Conservation (phyloP, 2,329 filamentous ascomycete genomes). For the Ceratocystis cacaofunesta region DNA sequence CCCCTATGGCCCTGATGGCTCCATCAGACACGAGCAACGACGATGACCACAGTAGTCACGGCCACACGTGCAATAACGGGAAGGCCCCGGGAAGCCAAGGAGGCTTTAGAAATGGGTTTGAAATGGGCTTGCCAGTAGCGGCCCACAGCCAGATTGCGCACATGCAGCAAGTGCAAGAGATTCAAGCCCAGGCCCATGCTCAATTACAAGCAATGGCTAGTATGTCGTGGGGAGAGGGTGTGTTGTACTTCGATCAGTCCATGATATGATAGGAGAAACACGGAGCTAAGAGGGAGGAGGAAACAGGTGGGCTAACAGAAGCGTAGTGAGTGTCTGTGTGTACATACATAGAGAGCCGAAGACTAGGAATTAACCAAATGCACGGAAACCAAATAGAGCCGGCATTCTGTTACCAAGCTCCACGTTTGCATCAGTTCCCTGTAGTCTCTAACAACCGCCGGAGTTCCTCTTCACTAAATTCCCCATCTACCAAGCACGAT, state of each 20-base stretch:
- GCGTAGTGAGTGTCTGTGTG: neutral
- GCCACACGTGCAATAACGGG: neutral
- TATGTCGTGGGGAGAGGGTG: neutral
- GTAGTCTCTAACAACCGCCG: conserved; percentile 8
- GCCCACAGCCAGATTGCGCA: conserved; percentile 7
- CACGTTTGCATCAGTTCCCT: neutral
- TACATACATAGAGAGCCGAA: neutral
- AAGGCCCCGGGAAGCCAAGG: neutral
- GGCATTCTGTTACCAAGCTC: neutral
- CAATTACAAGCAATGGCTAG: neutral
- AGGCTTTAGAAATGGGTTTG: neutral
- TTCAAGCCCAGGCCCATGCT: neutral
- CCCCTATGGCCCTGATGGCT: conserved; percentile 5
- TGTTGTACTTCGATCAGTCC: conserved; percentile 5
- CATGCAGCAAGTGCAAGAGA: conserved; percentile 12
- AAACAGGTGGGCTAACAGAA: neutral
- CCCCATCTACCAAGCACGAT: conserved; percentile 16
- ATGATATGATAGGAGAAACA: neutral
- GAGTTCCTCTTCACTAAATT: conserved; percentile 12
- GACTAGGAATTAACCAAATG: neutral
- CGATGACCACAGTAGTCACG: neutral
- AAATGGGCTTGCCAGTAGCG: conserved; percentile 6
- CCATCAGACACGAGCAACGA: neutral
- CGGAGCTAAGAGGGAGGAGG: neutral
- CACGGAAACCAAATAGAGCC: neutral